Evolutionary conservation across 345 rosid species (phyloP), one percentile per base, ranked within the genome.

Genomic region (Eucalyptus sp.): DNA sequence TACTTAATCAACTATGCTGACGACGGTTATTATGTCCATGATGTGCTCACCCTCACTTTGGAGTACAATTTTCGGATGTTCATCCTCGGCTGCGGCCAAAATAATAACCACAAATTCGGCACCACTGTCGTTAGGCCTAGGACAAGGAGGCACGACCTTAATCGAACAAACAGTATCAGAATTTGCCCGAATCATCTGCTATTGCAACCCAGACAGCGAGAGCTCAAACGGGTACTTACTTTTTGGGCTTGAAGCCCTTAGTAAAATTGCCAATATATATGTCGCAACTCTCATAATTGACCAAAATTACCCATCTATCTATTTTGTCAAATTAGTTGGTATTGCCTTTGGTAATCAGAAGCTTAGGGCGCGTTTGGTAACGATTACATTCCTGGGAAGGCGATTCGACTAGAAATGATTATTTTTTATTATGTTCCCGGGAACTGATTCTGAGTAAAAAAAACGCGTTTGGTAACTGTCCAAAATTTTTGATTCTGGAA

Each of bases 81-180:
- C 62, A 13, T 64, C 41, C 90, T 92, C 20, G 91, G 93, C 29
- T 91, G 93, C 17, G 44, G 85, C 64, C 90, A 88, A 83, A 16
- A 88, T 9, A 87, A 22, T 17, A 76, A n/a, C 25, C 25, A 52
- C 29, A 52, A 52, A 4, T 88, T 89, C 48, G 87, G 89, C 81
- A 31, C n/a, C n/a, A 88, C 88, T 18, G 87, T 46, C 89, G 18
- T 31, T 91, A 25, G 92, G 90, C 41, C 51, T 89, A 18, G 90
- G 90, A 18, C 71, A 27, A 0, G 20, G 27, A 9, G 52, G 22
- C 25, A 5, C 25, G 37, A 60, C 90, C 17, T 66, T 92, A 2
- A 37, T 88, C 12, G 11, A 90, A 91, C 76, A 89, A 88, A 52
- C 10, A 24, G 13, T 14, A 17, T 2, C 8, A 4, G 25, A 5